Percentiles rank a stretch among this genome's conserved stretches.
Conservation (phyloP, 2,329 filamentous ascomycete species). For the Rhynchosporium graminicola region DNA sequence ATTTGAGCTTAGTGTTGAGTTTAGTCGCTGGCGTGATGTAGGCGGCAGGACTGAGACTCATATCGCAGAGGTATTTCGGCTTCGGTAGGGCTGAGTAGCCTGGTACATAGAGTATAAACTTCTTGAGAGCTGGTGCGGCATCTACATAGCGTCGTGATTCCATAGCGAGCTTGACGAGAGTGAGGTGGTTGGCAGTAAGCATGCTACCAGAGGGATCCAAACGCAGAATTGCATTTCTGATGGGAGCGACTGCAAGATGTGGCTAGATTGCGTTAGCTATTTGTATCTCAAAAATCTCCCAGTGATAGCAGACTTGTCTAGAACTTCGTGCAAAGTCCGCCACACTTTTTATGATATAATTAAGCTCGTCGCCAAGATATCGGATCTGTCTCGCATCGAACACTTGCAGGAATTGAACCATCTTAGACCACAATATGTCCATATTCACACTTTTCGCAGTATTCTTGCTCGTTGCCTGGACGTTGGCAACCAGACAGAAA, state of each 20-base stretch:
- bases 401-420: constrained; percentile 42
- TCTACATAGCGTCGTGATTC: constrained; percentile 54
- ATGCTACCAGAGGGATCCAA: constrained; percentile 67
- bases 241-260: constrained; percentile 32
- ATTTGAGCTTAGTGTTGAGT: constrained; percentile 56
- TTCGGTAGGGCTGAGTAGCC: constrained; percentile 43
- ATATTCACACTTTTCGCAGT: constrained; percentile 26
- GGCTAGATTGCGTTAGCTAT: constrained; percentile 30
- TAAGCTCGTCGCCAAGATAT: constrained; percentile 52
- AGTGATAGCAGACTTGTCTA: constrained; percentile 30
- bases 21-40: constrained; percentile 63
- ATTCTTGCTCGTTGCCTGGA: constrained; percentile 43
- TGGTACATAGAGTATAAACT: constrained; percentile 67
- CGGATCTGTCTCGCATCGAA: constrained; percentile 57
- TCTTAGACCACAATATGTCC: constrained; percentile 50
- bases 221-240: constrained; percentile 55
- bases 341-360: constrained; percentile 46
- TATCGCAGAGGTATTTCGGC: constrained; percentile 49
- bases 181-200: constrained; percentile 64
- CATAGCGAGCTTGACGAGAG: constrained; percentile 58
- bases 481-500: constrained; percentile 52
- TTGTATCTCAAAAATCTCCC: not conserved
- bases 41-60: constrained; percentile 47
- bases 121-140: constrained; percentile 63
- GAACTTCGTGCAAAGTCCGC: constrained; percentile 26